These are phyloP conservation scores for Rosa multiflora DNA, from an alignment of 306 rosid species.

Conservation along the genomic window DNA sequence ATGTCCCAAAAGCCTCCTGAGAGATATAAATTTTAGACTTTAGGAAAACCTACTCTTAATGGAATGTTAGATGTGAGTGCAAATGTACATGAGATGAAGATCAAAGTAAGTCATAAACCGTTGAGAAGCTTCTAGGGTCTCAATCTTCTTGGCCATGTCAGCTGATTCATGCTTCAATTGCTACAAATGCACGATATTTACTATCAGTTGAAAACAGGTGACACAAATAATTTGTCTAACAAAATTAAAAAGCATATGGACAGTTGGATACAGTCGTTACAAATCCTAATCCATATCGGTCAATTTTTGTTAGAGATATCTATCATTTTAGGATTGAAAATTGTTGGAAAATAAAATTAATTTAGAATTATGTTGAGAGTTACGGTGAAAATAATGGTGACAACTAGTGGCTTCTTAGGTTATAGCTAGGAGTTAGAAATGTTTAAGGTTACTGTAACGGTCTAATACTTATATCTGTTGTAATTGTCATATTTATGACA, in stretches of 20 bases:
- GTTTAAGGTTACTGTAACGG: no score
- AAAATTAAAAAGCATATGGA: not conserved
- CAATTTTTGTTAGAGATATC: not conserved
- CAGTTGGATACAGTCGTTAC: not conserved
- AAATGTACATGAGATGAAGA: not conserved
- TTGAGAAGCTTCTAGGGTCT: slow-evolving; percentile 46
- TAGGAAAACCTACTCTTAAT: slow-evolving; percentile 1
- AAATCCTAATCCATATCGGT: not conserved
- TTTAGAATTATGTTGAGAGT: no score
- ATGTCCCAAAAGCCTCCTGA: slow-evolving; percentile 63
- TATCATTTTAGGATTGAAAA: not conserved
- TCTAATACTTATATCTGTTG: no score
- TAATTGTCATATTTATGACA: no score
- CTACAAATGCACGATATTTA: slow-evolving; percentile 31
- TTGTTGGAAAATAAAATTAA: not conserved
- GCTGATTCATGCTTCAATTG: slow-evolving; percentile 50
- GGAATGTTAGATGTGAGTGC: not conserved
- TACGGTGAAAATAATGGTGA: no score
- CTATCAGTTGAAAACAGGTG: not conserved
- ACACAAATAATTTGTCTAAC: not conserved
- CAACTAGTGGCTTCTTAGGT: no score
- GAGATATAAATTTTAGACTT: slow-evolving; percentile 2
- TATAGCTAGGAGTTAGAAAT: no score
- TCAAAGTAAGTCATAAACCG: slow-evolving; percentile 38
- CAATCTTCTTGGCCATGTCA: slow-evolving; percentile 45